Evolutionary conservation across 2,329 filamentous ascomycete genomes (phyloP), one percentile per base, ranked within the genome.

Genomic region (Alternaria longipes): DNA sequence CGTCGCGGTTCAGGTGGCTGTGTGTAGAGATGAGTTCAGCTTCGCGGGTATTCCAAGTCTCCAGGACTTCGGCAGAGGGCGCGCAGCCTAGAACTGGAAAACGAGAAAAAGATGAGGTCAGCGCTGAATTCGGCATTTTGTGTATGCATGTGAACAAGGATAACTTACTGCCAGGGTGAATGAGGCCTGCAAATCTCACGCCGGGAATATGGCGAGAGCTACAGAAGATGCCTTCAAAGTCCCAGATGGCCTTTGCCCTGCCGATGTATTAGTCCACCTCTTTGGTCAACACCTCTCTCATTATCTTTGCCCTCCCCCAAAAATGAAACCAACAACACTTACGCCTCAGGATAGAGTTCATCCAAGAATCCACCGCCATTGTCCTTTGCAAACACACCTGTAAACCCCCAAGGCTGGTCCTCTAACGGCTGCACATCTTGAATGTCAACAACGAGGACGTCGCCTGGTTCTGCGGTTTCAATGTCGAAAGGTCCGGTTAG

Each of bases 301-400:
- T 5, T 12, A 6, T 51, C 18, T 12, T 9, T 12, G 6, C 24
- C 24, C 24, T 24, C 24, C 24, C 6, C 1, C 6, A 7, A 24
- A 24, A 24, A 24, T 7, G 7, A 2, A 24, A 36, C 20, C 32
- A 2, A 24, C 24, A 32, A 44, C 28, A 73, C 87, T 66, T 82
- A 93, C 88, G 94, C 89, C 28, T 92, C 87, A 0, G 93, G 93
- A 70, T 96, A 97, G 28, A 93, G 84, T 74, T 96, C 92, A 66
- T 97, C 92, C 12, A 97, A 80, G 68, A 97, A 97, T 0, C 94
- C 93, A 8, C 94, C 94, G 6, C 94, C 94, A 70, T 97, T 97
- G 16, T 89, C 81, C 66, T 87, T 89, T 55, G 90, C 84, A 72
- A 97, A 97, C 5, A 95, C 81, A 8, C 93, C 93, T 0, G 91